Evolutionary conservation across 2,329 filamentous ascomycete species (phyloP), one percentile per base, ranked within the genome.

Genomic region (Phyllosticta capitalensis): DNA sequence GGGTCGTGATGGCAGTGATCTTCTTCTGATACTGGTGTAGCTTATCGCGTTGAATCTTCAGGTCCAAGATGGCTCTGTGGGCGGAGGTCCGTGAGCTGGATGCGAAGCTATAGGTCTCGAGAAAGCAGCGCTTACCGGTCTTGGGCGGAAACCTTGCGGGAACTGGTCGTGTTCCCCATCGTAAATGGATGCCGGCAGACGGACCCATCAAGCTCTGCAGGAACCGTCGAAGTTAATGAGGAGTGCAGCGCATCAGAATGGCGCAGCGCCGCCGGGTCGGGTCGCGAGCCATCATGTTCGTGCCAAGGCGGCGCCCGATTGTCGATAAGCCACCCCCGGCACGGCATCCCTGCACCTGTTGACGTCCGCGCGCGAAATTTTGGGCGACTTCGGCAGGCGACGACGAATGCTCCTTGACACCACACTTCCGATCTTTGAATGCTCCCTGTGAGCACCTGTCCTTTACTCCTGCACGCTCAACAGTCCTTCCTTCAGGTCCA

Each of bases 1-100:
- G 88, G 70, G 87, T 83, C 6, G 92, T 96, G 45, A 99, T 84
- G 56, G 89, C 81, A 38, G 86, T 87, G 70, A 99, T 94, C 68
- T 89, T 88, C 69, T 88, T 88, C 75, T 96, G 92, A 78, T 97
- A 97, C 73, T 95, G 91, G 69, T 95, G 92, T 3, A 99, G 86
- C 74, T 91, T 95, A 80, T 99, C 94, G 74, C 94, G 92, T 78
- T 97, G 92, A 75, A 85, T 90, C 79, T 97, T 97, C 78, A 97
- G 88, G 76, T 97, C 92, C 69, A 97, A 87, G 75, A 97, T 96
- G 62, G 92, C 92, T 78, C 92, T 96, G 71, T 51, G 26, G 45
- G 52, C 56, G 59, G 63, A 58, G 38, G 19, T 54, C 9, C 54
- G 50, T 60, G 38, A 61, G 59, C 55, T 55, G 33, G 21, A 49